Conservation (phyloP, 148 eudicot genomes). For the Chenopodium berlandieri region DNA sequence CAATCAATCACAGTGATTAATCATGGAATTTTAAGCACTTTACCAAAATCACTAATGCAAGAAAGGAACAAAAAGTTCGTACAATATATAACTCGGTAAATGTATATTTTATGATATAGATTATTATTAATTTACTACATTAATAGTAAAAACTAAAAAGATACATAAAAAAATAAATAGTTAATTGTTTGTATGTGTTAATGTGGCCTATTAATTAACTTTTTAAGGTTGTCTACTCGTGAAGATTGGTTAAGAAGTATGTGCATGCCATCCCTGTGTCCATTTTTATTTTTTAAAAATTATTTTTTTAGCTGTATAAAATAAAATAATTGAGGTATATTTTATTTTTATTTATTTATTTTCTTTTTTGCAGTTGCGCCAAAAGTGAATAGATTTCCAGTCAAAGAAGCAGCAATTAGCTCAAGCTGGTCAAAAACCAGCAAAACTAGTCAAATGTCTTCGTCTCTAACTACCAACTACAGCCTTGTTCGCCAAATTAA, state of each 20-base stretch:
- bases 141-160: background rate
- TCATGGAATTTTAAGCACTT: slow-evolving; percentile 1
- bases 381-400: slow-evolving; percentile 13
- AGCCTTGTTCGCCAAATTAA: background rate
- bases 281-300: no score
- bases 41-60: slow-evolving; percentile 9
- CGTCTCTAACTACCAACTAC: background rate
- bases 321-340: background rate
- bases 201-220: slow-evolving; percentile 13
- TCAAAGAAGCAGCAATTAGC: slow-evolving; percentile 11
- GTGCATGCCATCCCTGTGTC: slow-evolving; percentile 9
- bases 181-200: background rate
- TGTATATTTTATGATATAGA: no score
- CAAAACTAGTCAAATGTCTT: slow-evolving; percentile 2
- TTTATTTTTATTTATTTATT: background rate
- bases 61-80: slow-evolving; percentile 22
- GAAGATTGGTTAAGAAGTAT: slow-evolving; percentile 20
- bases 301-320: background rate
- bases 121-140: no score
- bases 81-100: background rate
- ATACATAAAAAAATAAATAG: background rate
- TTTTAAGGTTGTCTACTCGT: slow-evolving; percentile 25
- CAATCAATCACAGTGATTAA: slow-evolving; percentile 6
- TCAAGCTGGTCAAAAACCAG: background rate
- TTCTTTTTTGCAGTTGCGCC: background rate